Conservation (phyloP, 2,329 filamentous ascomycete species). For the Colletotrichum liriopes region DNA sequence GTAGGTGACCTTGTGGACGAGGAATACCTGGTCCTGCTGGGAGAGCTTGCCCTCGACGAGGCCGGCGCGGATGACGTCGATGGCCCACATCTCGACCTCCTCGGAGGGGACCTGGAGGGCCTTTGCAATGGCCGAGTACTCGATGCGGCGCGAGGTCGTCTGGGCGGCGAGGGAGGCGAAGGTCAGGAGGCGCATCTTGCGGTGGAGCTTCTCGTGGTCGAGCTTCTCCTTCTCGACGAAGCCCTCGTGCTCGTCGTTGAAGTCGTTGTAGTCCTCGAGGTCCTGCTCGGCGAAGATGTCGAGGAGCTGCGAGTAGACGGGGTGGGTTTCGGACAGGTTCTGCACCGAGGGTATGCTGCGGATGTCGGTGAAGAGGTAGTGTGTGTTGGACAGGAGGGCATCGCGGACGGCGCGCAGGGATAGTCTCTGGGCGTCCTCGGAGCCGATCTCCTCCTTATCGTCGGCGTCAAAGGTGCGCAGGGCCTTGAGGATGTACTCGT, state of each 20-base stretch:
- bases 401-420: conserved; percentile 71
- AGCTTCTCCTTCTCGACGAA: conserved; percentile 85
- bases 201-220: conserved; percentile 82
- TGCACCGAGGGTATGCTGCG: conserved; percentile 88
- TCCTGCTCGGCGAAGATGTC: conserved; percentile 96
- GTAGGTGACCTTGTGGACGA: conserved; percentile 96
- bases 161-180: conserved; percentile 91
- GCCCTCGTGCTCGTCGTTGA: conserved; percentile 90
- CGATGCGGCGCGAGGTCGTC: conserved; percentile 87
- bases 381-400: conserved; percentile 66
- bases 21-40: conserved; percentile 92
- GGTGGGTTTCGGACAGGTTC: conserved; percentile 87
- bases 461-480: conserved; percentile 73
- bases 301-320: conserved; percentile 90
- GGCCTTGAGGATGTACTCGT: conserved; percentile 77
- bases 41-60: conserved; percentile 97
- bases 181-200: conserved; percentile 96
- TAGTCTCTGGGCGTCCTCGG: conserved; percentile 73
- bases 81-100: conserved; percentile 98
- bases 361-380: conserved; percentile 85
- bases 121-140: conserved; percentile 87
- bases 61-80: conserved; percentile 96
- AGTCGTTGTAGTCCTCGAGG: conserved; percentile 95
- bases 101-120: conserved; percentile 86
- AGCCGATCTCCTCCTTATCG: conserved; percentile 69